Percentiles rank a stretch among this genome's conserved stretches.
phyloP scores from a whole-genome alignment of 208 protist genomes.

The Trypanosoma theileri region DNA sequence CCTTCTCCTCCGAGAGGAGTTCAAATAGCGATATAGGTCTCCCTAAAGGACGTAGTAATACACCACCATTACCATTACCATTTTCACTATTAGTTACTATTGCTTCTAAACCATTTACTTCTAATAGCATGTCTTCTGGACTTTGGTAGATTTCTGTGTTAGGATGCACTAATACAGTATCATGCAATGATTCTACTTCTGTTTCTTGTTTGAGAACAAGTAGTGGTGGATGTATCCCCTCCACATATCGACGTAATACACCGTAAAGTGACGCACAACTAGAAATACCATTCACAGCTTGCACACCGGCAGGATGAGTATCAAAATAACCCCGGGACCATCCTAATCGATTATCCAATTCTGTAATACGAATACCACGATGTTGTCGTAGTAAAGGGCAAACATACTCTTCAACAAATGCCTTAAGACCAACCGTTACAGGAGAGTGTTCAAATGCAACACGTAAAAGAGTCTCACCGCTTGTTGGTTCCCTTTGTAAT shows the following conservation, averaged over 20 bases:
- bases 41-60: conserved; percentile 11
- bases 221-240: conserved; percentile 6
- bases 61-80: neutral
- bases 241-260: conserved; percentile 29
- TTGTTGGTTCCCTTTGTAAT: neutral
- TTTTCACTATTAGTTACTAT: neutral
- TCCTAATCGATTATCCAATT: conserved; percentile 27
- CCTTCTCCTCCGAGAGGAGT: conserved; percentile 30
- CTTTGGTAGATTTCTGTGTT: conserved; percentile 26
- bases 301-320: conserved; percentile 15
- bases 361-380: conserved; percentile 13
- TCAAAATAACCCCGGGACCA: conserved; percentile 29
- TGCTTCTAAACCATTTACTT: conserved; percentile 30
- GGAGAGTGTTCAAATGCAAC: conserved; percentile 12
- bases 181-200: neutral
- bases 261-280: conserved; percentile 25
- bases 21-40: conserved; percentile 40
- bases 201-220: conserved; percentile 4
- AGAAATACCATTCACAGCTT: neutral
- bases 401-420: conserved; percentile 33
- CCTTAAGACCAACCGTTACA: conserved; percentile 6
- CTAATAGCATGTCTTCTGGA: conserved; percentile 35
- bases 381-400: conserved; percentile 33
- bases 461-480: neutral
- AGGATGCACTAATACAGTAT: conserved; percentile 20